These are phyloP conservation scores for Sequoia sempervirens DNA, from an alignment of 75 land plant genomes.

Conservation along the genomic window DNA sequence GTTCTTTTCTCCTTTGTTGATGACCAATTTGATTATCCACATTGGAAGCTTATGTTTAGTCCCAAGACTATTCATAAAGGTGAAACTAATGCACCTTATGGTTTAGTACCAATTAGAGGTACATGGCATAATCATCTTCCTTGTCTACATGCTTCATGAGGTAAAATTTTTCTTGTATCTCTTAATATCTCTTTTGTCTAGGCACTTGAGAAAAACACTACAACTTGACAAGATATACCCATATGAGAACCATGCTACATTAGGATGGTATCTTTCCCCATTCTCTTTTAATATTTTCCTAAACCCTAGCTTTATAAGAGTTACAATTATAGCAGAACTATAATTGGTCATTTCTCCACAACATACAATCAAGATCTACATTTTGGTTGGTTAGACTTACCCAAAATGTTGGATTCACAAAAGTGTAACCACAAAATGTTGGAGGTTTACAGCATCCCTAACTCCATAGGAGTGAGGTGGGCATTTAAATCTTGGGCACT, in stretches of 20 bases:
- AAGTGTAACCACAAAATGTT: no score
- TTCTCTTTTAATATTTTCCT: slow-evolving; percentile 52
- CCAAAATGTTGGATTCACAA: no score
- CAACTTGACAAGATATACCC: slow-evolving; percentile 66
- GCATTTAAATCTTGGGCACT: slow-evolving; percentile 41
- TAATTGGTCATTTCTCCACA: slow-evolving; percentile 71
- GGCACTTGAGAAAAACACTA: slow-evolving; percentile 65
- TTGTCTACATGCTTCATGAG: slow-evolving; percentile 7
- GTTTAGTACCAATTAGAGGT: slow-evolving; percentile 21
- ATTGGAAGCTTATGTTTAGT: slow-evolving; percentile 13
- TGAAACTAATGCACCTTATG: slow-evolving; percentile 24
- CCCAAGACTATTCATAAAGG: no score
- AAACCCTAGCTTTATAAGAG: slow-evolving; percentile 73
- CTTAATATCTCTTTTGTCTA: slow-evolving; percentile 56
- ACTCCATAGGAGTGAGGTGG: slow-evolving; percentile 67
- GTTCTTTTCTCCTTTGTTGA: slow-evolving; percentile 13
- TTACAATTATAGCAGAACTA: slow-evolving; percentile 70
- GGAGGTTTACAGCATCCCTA: no score
- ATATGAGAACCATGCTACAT: slow-evolving; percentile 58
- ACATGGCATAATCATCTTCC: slow-evolving; percentile 74
- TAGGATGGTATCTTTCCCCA: slow-evolving; percentile 54
- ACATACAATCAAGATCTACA: slow-evolving; percentile 61
- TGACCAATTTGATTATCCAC: background rate
- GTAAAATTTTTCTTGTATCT: slow-evolving; percentile 42
- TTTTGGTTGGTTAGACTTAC: no score